Conservation (phyloP, 345 rosid genomes). For the Hirschfeldia incana region DNA sequence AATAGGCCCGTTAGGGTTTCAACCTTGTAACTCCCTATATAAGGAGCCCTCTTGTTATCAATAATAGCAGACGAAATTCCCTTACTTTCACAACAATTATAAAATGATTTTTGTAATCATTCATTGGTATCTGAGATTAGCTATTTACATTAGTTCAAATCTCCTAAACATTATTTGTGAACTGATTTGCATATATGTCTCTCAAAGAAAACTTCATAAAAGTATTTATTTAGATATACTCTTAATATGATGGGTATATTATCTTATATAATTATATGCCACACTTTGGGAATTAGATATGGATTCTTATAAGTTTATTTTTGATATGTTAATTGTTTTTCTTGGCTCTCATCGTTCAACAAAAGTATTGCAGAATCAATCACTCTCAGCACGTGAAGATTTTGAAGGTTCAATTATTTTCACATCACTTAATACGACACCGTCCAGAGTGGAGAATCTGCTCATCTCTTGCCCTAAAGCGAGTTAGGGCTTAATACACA, state of each 20-base stretch:
- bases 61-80: too few relatives aligned
- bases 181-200: too few relatives aligned
- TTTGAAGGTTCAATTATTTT: slow-evolving; percentile 19
- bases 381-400: slow-evolving; percentile 5
- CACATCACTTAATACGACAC: slow-evolving; percentile 25
- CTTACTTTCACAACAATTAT: too few relatives aligned
- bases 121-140: too few relatives aligned
- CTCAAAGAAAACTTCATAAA: not conserved
- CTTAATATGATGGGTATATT: slow-evolving; percentile 1
- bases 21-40: too few relatives aligned
- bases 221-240: slow-evolving; percentile 9
- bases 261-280: not conserved
- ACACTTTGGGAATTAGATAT: not conserved
- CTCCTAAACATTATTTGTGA: too few relatives aligned
- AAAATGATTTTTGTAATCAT: too few relatives aligned
- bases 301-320: not conserved
- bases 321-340: not conserved
- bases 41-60: too few relatives aligned
- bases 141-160: too few relatives aligned
- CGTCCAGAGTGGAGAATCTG: slow-evolving; percentile 30
- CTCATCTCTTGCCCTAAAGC: slow-evolving; percentile 33
- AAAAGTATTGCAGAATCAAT: slow-evolving; percentile 19
- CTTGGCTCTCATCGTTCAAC: slow-evolving; percentile 19
- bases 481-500: slow-evolving; percentile 39
- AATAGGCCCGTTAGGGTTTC: too few relatives aligned